Base-by-base conservation (phyloP, 2,329 filamentous ascomycete species). In the Ceratocystis ficicola region DNA sequence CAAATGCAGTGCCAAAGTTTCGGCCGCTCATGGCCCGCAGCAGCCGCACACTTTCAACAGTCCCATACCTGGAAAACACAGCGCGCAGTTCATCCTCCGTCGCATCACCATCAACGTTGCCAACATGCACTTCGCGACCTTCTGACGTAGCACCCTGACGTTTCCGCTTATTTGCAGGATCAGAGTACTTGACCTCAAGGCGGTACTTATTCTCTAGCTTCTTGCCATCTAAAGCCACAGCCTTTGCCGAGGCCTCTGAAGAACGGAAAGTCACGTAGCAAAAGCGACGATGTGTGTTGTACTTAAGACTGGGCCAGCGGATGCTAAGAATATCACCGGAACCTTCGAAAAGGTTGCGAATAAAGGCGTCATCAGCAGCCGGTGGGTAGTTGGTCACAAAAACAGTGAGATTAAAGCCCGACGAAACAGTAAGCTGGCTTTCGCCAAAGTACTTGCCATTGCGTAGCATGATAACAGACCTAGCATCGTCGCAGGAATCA, bases 261-360 rank as follows among this genome's bases (percentile, higher is more conserved):
- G 85, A 84, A 61, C 85, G 81, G 73, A 96, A 96, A n/a, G 95
- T 90, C 5, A 96, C 81, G 74, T 99, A 99, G 77, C 92, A 96
- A 77, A 99, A 99, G 28, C 94, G 87, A 41, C 94, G 89, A 70
- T 89, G 86, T 1, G 87, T 86, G 72, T 96, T 93, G 74, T 83
- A 91, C 73, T 95, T 95, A 63, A 99, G 82, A 66, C 90, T 96
- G 1, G 94, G 94, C 76, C 94, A 94, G 25, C 94, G 87, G 64
- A 97, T 82, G 71, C 87, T 89, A 65, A 95, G 80, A 65, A 99
- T 86, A 55, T 93, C 85, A 55, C 94, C 94, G 71, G 86, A 93
- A 67, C 83, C 79, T 68, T 81, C 80, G 75, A 93, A 93, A 2
- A 93, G 75, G 44, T 83, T 75, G 50, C 83, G 83, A 25, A 94